Percentiles rank a stretch among this genome's conserved stretches.
These are phyloP conservation scores for Zygosaccharomyces kombuchaensis DNA, from an alignment of 805 yeast species.

Conservation along the genomic window DNA sequence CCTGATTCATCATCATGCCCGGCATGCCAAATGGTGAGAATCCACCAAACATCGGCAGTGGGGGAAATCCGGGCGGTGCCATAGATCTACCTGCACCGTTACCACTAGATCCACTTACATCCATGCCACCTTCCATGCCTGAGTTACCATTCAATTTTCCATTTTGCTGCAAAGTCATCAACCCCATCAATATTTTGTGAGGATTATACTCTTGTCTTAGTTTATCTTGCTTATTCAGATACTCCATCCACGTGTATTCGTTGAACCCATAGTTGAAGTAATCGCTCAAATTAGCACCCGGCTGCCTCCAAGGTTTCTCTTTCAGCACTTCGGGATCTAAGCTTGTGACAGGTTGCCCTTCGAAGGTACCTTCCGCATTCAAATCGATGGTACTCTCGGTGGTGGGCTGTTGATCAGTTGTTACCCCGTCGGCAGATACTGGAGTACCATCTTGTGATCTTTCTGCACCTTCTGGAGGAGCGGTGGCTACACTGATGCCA, in stretches of 20 bases:
- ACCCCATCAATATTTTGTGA: slow-evolving; percentile 64
- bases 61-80: slow-evolving; percentile 32
- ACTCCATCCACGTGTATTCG: slow-evolving; percentile 93
- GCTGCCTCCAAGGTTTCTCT: slow-evolving; percentile 97
- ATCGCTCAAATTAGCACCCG: slow-evolving; percentile 92
- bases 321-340: slow-evolving; percentile 74
- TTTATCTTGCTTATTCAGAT: slow-evolving; percentile 82
- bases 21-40: slow-evolving; percentile 37
- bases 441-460: slow-evolving; percentile 8
- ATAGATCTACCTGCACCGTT: slow-evolving; percentile 12
- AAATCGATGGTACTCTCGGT: slow-evolving; percentile 32
- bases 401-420: slow-evolving; percentile 18
- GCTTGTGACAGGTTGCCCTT: slow-evolving; percentile 80
- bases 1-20: slow-evolving; percentile 38
- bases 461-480: slow-evolving; percentile 4
- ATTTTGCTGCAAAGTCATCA: slow-evolving; percentile 34
- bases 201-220: slow-evolving; percentile 77
- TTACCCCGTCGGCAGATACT: slow-evolving; percentile 11
- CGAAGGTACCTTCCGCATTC: slow-evolving; percentile 39
- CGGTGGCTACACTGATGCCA: slow-evolving; percentile 11
- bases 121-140: slow-evolving; percentile 18
- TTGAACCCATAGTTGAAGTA: slow-evolving; percentile 96
- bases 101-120: slow-evolving; percentile 6
- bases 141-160: slow-evolving; percentile 42
- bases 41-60: slow-evolving; percentile 36